Conservation (phyloP, 306 rosid genomes). For the Biancaea sappan region DNA sequence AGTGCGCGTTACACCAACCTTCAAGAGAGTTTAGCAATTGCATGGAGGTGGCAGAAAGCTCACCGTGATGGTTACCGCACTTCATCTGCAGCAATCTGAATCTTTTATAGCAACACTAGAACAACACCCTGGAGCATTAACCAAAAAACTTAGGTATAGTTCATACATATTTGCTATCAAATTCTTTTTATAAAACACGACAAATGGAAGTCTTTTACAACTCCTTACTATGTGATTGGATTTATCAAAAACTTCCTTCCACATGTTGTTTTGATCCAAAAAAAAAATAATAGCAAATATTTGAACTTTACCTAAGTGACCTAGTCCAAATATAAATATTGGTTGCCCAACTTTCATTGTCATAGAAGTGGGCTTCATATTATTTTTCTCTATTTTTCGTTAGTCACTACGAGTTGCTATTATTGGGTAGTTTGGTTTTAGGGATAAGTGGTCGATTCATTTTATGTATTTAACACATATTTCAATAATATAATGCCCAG, state of each 20-base stretch:
- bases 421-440: constrained; percentile 42
- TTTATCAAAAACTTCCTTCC: no score
- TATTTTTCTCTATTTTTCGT: constrained; percentile 8
- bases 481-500: constrained; percentile 56
- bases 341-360: constrained; percentile 37
- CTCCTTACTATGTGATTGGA: no score
- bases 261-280: no score
- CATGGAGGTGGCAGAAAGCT: constrained; percentile 93
- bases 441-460: constrained; percentile 54
- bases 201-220: neutral
- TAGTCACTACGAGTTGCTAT: constrained; percentile 12
- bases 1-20: constrained; percentile 76
- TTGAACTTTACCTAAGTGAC: no score
- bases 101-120: constrained; percentile 12
- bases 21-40: constrained; percentile 65
- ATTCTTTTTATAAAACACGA: neutral
- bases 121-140: constrained; percentile 7
- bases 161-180: neutral
- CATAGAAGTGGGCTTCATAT: constrained; percentile 1
- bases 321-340: neutral
- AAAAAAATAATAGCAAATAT: no score
- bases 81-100: constrained; percentile 45
- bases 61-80: constrained; percentile 75
- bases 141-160: no score
- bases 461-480: constrained; percentile 59